These are phyloP conservation scores for Cryptosporidium sp. DNA, from an alignment of 169 alveolate species.

Conservation along the genomic window DNA sequence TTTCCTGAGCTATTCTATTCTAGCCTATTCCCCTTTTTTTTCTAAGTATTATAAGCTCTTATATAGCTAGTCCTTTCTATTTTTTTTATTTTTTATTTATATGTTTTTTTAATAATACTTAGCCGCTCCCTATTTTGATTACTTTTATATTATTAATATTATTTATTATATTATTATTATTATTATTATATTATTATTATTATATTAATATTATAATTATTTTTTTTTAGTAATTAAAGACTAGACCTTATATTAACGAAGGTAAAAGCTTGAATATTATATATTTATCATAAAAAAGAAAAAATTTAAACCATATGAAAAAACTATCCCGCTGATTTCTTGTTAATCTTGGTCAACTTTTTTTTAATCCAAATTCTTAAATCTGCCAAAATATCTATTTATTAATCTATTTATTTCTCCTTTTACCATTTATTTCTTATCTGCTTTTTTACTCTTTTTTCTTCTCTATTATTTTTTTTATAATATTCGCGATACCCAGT, in stretches of 20 bases:
- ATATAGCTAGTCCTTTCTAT: slow-evolving; percentile 40
- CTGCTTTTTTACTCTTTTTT: neutral
- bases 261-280: neutral
- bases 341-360: slow-evolving; percentile 16
- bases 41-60: slow-evolving; percentile 46
- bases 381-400: slow-evolving; percentile 14
- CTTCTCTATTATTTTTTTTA: neutral
- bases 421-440: neutral
- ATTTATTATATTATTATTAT: no score
- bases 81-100: slow-evolving; percentile 2
- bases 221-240: slow-evolving; percentile 16
- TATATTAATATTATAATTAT: no score
- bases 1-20: slow-evolving; percentile 44
- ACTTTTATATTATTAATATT: slow-evolving; percentile 3
- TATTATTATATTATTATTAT: no score
- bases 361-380: slow-evolving; percentile 14
- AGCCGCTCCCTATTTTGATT: slow-evolving; percentile 34
- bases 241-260: slow-evolving; percentile 19
- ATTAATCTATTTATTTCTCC: slow-evolving; percentile 23
- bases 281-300: neutral
- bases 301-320: slow-evolving; percentile 9
- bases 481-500: slow-evolving; percentile 10
- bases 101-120: slow-evolving; percentile 1
- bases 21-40: slow-evolving; percentile 44
- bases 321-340: slow-evolving; percentile 34